Evolutionary conservation across 2,329 filamentous ascomycete genomes (phyloP).

Genomic region (Magnaporthiopsis rhizophila): DNA sequence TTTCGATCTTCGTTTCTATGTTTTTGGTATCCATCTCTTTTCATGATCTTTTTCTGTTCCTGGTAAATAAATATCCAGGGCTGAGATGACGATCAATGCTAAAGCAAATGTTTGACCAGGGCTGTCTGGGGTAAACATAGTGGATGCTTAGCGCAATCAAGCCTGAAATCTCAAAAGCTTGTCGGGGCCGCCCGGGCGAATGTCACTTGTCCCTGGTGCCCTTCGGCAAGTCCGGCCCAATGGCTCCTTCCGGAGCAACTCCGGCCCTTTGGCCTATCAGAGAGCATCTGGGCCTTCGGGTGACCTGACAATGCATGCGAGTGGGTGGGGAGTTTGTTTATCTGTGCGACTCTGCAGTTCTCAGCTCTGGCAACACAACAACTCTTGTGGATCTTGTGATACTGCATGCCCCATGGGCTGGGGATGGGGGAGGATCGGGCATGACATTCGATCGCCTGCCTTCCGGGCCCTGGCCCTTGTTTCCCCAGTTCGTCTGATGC

Average conservation of each 20-base stretch:
- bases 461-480: not conserved
- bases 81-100: no score
- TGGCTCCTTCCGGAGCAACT: constrained; percentile 2
- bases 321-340: not conserved
- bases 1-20: no score
- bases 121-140: not conserved
- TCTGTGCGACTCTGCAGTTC: no score
- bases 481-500: not conserved
- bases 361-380: no score
- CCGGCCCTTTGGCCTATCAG: not conserved
- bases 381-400: no score
- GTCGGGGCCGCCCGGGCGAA: not conserved
- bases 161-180: not conserved
- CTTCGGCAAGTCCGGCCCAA: no score
- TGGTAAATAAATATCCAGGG: no score
- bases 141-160: not conserved
- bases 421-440: no score
- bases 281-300: not conserved
- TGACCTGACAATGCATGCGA: not conserved
- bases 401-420: no score
- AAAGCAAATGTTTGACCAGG: no score
- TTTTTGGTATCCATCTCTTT: no score
- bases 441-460: not conserved
- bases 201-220: not conserved
- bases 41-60: no score